phyloP scores from a whole-genome alignment of 2,329 filamentous ascomycete genomes.

The Cyclaneusma minus region DNA sequence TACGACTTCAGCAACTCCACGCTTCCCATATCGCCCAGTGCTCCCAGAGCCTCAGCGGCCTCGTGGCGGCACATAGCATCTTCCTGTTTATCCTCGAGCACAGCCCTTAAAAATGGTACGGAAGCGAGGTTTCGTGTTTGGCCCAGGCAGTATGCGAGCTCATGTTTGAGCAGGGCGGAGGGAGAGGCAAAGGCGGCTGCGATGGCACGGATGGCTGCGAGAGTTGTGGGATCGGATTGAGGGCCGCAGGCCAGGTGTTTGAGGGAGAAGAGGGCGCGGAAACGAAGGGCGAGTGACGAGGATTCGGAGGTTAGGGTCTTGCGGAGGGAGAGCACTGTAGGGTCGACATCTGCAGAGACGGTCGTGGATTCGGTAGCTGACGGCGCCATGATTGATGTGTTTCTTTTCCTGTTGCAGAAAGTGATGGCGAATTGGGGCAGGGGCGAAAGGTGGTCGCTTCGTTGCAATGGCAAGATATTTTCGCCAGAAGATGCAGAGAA shows the following conservation, averaged over 20 bases:
- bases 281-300: constrained; percentile 72
- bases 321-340: constrained; percentile 37
- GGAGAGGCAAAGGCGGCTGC: constrained; percentile 72
- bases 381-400: too few species aligned
- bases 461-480: too few species aligned
- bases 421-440: too few species aligned
- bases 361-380: constrained; percentile 7
- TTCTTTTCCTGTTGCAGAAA: too few species aligned
- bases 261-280: constrained; percentile 92
- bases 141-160: constrained; percentile 91
- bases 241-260: constrained; percentile 73
- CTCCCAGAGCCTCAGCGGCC: constrained; percentile 86
- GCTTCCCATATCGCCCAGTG: constrained; percentile 61
- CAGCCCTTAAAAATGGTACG: constrained; percentile 53
- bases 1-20: constrained; percentile 58
- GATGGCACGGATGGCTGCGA: constrained; percentile 60
- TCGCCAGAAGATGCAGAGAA: too few species aligned
- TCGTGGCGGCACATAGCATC: constrained; percentile 95
- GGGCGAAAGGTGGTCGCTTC: too few species aligned
- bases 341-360: too few species aligned
- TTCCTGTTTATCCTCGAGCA: constrained; percentile 65
- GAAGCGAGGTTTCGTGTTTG: constrained; percentile 71
- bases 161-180: constrained; percentile 87
- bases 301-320: constrained; percentile 66
- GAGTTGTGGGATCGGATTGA: constrained; percentile 36